A percentile compares a stretch with the other conserved stretches of the same genome.
Evolutionary conservation across 495 filamentous ascomycete species (phyloP).

Genomic region (Penicillium longicatenatum): DNA sequence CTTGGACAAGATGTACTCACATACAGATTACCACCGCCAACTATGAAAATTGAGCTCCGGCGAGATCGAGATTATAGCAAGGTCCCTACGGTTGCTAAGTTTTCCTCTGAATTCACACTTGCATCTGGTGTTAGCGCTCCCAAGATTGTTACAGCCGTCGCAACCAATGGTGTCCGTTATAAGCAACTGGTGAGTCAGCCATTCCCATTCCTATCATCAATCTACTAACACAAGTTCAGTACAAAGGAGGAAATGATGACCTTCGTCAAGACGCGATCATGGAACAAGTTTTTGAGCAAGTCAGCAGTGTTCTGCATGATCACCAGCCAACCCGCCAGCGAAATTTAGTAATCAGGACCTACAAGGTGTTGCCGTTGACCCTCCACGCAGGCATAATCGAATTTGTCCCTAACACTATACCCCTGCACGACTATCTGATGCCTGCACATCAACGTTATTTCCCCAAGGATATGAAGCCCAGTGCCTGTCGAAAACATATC

Average conservation of each 20-base stretch:
- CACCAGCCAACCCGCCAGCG: conserved; percentile 85
- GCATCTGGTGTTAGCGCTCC: conserved; percentile 89
- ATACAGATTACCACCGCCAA: conserved; percentile 79
- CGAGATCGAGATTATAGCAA: conserved; percentile 72
- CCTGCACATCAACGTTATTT: conserved; percentile 86
- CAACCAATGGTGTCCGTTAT: conserved; percentile 72
- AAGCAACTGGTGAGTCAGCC: conserved; percentile 71
- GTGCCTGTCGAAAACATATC: conserved; percentile 75
- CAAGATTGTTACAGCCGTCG: conserved; percentile 82
- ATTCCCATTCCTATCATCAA: not conserved
- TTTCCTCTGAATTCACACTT: conserved; percentile 72
- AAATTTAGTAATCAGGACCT: conserved; percentile 85
- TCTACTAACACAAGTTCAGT: conserved; percentile 40
- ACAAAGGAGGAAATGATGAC: conserved; percentile 94
- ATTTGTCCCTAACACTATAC: conserved; percentile 90
- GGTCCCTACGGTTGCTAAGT: conserved; percentile 69
- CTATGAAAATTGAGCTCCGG: conserved; percentile 79
- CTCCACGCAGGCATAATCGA: conserved; percentile 89
- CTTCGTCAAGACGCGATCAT: conserved; percentile 99
- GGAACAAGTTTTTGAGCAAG: conserved; percentile 98
- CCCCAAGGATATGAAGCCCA: conserved; percentile 79
- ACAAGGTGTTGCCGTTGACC: conserved; percentile 91
- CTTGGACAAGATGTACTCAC: conserved; percentile 59
- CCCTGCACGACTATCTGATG: conserved; percentile 86
- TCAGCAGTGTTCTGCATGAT: conserved; percentile 82